These are phyloP conservation scores for Vigna unguiculata DNA, from an alignment of 306 rosid genomes.

Conservation along the genomic window DNA sequence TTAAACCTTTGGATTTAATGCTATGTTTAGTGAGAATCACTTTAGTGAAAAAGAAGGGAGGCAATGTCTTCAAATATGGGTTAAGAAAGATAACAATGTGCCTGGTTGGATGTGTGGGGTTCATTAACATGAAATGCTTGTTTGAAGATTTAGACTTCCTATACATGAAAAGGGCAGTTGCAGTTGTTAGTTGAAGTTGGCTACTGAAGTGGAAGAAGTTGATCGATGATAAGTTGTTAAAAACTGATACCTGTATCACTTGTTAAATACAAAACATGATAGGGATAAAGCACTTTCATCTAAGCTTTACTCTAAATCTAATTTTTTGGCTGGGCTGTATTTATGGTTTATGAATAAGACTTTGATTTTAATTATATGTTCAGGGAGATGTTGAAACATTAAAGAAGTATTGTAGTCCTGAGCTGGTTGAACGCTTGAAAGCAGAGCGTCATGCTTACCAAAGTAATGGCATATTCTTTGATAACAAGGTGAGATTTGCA, in stretches of 20 bases:
- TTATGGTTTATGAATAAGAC: slow-evolving; percentile 41
- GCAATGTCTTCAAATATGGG: slow-evolving; percentile 2
- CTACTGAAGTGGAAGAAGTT: slow-evolving; percentile 15
- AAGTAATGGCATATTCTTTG: slow-evolving; percentile 80
- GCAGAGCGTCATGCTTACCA: slow-evolving; percentile 80
- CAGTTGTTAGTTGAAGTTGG: slow-evolving; percentile 9
- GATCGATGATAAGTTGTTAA: slow-evolving; percentile 2
- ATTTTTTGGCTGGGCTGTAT: slow-evolving; percentile 27
- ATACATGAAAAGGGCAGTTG: slow-evolving; percentile 16
- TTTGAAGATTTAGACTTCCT: slow-evolving; percentile 14
- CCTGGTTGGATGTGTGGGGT: slow-evolving; percentile 19
- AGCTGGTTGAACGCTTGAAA: slow-evolving; percentile 89
- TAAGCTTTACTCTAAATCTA: slow-evolving; percentile 11
- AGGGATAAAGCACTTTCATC: slow-evolving; percentile 9
- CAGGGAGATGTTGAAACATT: slow-evolving; percentile 84
- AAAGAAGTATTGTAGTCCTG: slow-evolving; percentile 78
- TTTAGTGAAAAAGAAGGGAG: slow-evolving; percentile 5
- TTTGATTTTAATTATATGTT: slow-evolving; percentile 45
- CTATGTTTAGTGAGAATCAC: neutral
- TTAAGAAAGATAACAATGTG: neutral
- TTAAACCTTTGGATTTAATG: slow-evolving; percentile 13
- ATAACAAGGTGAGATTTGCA: slow-evolving; percentile 75
- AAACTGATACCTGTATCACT: slow-evolving; percentile 10
- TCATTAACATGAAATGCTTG: slow-evolving; percentile 7
- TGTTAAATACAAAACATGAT: slow-evolving; percentile 31